A percentile compares a stretch with the other conserved stretches of the same genome.
These are phyloP conservation scores for Tylopilus sp. DNA, from an alignment of 768 basidiomycete genomes.

Conservation along the genomic window DNA sequence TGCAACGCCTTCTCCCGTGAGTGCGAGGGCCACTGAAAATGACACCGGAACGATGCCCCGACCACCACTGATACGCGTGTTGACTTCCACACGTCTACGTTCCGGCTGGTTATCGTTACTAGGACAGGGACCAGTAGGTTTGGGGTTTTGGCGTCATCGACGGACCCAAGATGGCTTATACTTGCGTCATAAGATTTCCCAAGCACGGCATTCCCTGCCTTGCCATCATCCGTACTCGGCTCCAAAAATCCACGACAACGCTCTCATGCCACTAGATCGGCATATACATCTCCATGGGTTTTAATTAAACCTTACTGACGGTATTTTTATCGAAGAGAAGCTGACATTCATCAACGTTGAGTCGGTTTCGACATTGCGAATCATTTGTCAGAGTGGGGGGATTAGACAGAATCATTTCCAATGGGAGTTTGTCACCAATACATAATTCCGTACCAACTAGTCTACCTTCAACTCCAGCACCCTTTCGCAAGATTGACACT, in stretches of 20 bases:
- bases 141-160: not conserved
- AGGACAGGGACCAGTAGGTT: not conserved
- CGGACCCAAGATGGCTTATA: too few relatives aligned
- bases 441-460: too few relatives aligned
- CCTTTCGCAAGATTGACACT: not conserved
- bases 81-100: not conserved
- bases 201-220: not conserved
- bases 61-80: not conserved
- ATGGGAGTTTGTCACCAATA: too few relatives aligned
- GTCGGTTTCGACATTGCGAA: not conserved
- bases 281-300: not conserved
- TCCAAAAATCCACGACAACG: not conserved
- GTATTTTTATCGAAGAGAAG: not conserved
- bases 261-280: not conserved
- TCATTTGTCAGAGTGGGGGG: not conserved
- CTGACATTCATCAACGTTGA: not conserved
- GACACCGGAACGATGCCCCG: not conserved
- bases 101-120: not conserved
- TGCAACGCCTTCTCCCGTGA: not conserved
- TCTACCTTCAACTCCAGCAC: too few relatives aligned
- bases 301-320: not conserved
- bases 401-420: not conserved
- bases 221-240: not conserved
- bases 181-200: not conserved
- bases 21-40: not conserved